A percentile compares a stretch with the other conserved stretches of the same genome.
phyloP scores from a whole-genome alignment of 1,139 yeast species.

The Pichia sp. region DNA sequence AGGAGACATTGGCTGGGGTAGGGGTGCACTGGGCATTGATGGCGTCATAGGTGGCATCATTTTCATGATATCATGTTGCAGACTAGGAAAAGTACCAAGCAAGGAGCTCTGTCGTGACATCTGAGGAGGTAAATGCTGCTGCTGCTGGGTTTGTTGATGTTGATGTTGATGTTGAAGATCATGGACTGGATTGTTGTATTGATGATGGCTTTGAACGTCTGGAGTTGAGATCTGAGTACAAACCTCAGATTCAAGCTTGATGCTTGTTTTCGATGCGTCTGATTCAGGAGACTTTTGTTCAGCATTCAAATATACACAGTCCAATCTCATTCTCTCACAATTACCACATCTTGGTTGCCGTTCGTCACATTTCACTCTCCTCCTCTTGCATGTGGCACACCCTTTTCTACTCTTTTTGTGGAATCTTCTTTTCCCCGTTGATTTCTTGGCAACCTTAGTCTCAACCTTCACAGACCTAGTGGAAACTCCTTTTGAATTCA shows the following conservation, averaged over 20 bases:
- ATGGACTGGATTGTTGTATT: neutral
- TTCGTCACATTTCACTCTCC: slow-evolving; percentile 93
- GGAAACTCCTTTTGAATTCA: no score
- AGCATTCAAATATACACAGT: slow-evolving; percentile 47
- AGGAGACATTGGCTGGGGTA: slow-evolving; percentile 11
- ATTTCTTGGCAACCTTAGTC: slow-evolving; percentile 27
- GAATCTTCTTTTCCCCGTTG: slow-evolving; percentile 55
- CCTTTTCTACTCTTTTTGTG: slow-evolving; percentile 87
- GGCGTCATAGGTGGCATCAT: slow-evolving; percentile 4
- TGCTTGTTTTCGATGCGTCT: no score
- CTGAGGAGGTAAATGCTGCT: neutral
- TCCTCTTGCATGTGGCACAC: slow-evolving; percentile 78
- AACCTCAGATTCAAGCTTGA: no score
- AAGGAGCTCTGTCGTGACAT: no score
- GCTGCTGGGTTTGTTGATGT: slow-evolving; percentile 1
- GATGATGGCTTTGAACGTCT: neutral
- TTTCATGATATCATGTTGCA: neutral
- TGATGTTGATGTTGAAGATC: neutral
- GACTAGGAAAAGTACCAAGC: no score
- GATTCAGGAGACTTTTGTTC: neutral
- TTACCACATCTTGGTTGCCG: slow-evolving; percentile 70
- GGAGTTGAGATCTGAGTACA: no score
- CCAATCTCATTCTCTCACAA: slow-evolving; percentile 70
- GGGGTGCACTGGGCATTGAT: neutral
- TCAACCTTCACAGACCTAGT: no score